These are phyloP conservation scores for Vicia faba DNA, from an alignment of 306 rosid species.

Conservation along the genomic window DNA sequence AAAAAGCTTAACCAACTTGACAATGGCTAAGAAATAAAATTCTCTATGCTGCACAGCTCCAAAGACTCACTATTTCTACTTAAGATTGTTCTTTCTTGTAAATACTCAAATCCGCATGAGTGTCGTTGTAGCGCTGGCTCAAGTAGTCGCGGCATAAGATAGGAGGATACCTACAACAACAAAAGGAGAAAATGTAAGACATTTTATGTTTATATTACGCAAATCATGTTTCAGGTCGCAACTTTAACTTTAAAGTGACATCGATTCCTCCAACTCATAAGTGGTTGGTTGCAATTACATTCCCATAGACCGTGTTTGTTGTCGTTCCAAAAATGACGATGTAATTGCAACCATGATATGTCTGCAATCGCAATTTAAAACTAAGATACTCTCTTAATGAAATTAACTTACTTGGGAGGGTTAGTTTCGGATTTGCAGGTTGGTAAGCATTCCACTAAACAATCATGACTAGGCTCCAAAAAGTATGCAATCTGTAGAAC, in stretches of 20 bases:
- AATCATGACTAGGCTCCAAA: slow-evolving; percentile 79
- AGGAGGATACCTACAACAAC: slow-evolving; percentile 66
- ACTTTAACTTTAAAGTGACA: background rate
- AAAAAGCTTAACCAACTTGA: background rate
- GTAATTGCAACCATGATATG: background rate
- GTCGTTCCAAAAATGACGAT: background rate
- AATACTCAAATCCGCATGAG: slow-evolving; percentile 59
- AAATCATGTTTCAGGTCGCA: background rate
- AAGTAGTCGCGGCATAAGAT: slow-evolving; percentile 63
- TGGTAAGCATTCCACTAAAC: slow-evolving; percentile 85
- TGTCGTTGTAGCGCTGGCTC: slow-evolving; percentile 68
- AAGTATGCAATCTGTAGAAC: slow-evolving; percentile 77
- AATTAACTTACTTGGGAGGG: slow-evolving; percentile 69
- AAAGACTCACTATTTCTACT: slow-evolving; percentile 7
- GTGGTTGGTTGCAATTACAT: background rate
- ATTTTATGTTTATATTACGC: background rate
- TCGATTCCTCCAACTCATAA: background rate
- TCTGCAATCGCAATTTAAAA: too few species aligned
- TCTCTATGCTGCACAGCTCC: slow-evolving; percentile 22
- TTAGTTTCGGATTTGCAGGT: slow-evolving; percentile 79
- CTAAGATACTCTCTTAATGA: background rate
- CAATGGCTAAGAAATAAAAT: background rate
- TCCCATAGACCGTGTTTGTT: background rate
- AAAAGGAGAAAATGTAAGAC: background rate
- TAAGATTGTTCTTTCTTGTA: slow-evolving; percentile 47